Evolutionary conservation across 345 rosid genomes (phyloP), one percentile per base, ranked within the genome.

Genomic region (Alliaria petiolata): DNA sequence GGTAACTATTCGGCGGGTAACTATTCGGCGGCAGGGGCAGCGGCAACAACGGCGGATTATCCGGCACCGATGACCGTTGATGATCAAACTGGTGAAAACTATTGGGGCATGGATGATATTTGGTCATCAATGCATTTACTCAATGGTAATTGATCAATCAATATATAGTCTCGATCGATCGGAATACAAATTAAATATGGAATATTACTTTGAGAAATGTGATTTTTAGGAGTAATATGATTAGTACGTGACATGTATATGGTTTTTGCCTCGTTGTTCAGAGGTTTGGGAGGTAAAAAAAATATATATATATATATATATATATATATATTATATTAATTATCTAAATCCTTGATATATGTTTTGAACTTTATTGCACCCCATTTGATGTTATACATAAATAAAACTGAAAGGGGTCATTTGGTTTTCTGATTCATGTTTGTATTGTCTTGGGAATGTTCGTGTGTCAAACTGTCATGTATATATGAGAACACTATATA

Each of bases 91-190:
- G 80, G 59, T 43, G 96, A 89, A 42, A 81, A 67, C 69, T 89
- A 81, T 72, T 93, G 98, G 98, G 86, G 80, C 79, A 81, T 89
- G 82, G 98, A 93, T 76, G 96, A 93, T 75, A 65, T 93, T 50
- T 91, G 97, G 97, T 76, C 79, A 66, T 76, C 76, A 61, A 85
- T 91, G 90, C 89, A 91, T 22, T 55, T 91, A 54, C 82, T 85
- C n/a, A 87, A 82, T 66, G 85, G 78, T 68, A 69, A 78, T 42
- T 78, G 59, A 73, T 28, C 36, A 11, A 54, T 52, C 28, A 35
- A 62, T 22, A n/a, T 26, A 70, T 19, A n/a, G n/a, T n/a, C n/a
- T n/a, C n/a, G n/a, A n/a, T n/a, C n/a, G n/a, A 15, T 26, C 33
- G 22, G 44, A 34, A 30, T 22, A 36, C 9, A 40, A n/a, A n/a